Base-by-base conservation (phyloP, 2,329 filamentous ascomycete genomes). In the Xylariaceae sp. region DNA sequence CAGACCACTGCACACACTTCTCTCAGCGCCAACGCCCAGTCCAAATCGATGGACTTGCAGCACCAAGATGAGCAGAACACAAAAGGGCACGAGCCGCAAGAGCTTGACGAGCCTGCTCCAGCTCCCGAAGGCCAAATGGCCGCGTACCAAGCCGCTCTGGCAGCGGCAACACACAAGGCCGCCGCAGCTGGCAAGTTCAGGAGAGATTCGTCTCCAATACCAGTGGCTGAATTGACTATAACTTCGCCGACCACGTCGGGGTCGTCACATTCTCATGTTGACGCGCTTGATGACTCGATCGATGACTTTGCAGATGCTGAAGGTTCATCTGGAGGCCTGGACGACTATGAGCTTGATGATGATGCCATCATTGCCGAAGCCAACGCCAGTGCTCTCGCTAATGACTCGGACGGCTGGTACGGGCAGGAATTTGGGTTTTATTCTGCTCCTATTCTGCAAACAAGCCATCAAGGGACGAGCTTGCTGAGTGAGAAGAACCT, bases 381-480 rank as follows among this genome's bases (percentile, higher is more conserved):
- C 5, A 98, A 98, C 48, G 89, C 90, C 1, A 89, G 92, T 55
- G 92, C 84, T 1, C 68, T 98, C 6, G 90, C 92, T 29, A 89
- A 87, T 46, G 92, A 98, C 51, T 81, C 81, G 5, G 90, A 95
- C 43, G 90, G 87, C 1, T 93, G 92, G 65, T 98, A 98, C 52
- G 92, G 92, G 0, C 82, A 88, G 46, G 92, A 98, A 56, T 98
- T 98, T 52, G 89, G 88, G 1, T 98, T 98, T 57, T 98, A 94
- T 56, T 87, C 89, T 1, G 66, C 69, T 2, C 72, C 75, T 0
- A 45, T 61, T 5, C 55, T 55, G 12, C 56, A 61, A 9, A 39
- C 38, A 39, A 37, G 35, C 28, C 45, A 47, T 21, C 42, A 34
- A 37, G 35, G 21, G 10, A 18, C 45, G n/a, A 47, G 18, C 19